Conservation (phyloP, 192 early-diverging fungal genomes). For the Coemansia sp. region DNA sequence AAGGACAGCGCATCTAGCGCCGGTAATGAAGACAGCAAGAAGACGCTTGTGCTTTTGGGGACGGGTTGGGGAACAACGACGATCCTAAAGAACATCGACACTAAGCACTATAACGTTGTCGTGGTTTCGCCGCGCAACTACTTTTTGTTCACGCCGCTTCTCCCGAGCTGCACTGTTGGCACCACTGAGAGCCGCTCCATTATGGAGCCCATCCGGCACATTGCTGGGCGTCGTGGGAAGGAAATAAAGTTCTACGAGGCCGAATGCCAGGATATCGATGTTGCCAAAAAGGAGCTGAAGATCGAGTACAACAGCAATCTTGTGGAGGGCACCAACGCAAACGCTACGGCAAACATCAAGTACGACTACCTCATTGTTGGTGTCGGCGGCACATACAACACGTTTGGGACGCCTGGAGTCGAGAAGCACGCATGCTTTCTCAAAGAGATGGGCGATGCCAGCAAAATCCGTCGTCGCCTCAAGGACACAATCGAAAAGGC, state of each 20-base stretch:
- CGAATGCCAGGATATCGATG: conserved; percentile 85
- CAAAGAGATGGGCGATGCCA: conserved; percentile 83
- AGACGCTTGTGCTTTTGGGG: conserved; percentile 55
- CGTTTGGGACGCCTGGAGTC: conserved; percentile 83
- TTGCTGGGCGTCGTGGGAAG: conserved; percentile 76
- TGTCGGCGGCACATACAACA: conserved; percentile 79
- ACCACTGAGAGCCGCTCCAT: conserved; percentile 87
- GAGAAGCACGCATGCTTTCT: conserved; percentile 81
- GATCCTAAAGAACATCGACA: conserved; percentile 69
- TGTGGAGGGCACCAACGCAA: conserved; percentile 47
- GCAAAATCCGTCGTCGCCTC: conserved; percentile 75
- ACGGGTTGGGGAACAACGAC: conserved; percentile 68
- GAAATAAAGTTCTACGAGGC: conserved; percentile 80
- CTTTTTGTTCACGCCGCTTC: conserved; percentile 84
- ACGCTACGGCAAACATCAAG: conserved; percentile 38
- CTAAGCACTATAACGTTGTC: conserved; percentile 65
- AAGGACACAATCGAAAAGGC: conserved; percentile 82
- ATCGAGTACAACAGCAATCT: conserved; percentile 69
- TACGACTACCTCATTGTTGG: conserved; percentile 85
- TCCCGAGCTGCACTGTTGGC: conserved; percentile 83
- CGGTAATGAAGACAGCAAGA: conserved; percentile 13
- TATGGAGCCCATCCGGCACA: conserved; percentile 78
- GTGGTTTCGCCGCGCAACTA: conserved; percentile 84
- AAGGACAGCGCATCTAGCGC: background rate
- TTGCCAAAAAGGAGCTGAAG: conserved; percentile 70